phyloP scores from a whole-genome alignment of 2,329 filamentous ascomycete species.

The Ophiostoma tasmaniense region DNA sequence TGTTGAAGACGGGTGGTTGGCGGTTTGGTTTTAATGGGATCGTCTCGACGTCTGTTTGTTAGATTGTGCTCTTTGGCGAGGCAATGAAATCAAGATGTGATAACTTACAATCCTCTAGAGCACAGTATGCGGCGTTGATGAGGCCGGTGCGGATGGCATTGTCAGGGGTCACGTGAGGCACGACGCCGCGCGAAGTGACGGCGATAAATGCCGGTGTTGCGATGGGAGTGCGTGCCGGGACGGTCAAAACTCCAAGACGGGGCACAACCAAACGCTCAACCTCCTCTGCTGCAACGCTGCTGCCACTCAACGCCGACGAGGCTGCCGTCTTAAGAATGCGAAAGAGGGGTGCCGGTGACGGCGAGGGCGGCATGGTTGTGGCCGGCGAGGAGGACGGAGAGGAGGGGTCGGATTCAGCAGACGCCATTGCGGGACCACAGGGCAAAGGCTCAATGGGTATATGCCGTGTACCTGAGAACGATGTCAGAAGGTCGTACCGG shows the following conservation, averaged over 20 bases:
- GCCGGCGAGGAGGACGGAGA: neutral
- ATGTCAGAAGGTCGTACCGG: neutral
- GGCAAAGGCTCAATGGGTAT: neutral
- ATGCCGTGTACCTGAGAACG: neutral
- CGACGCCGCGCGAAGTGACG: conserved; percentile 69
- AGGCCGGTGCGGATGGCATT: conserved; percentile 57
- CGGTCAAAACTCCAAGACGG: conserved; percentile 57
- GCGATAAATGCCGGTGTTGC: conserved; percentile 77
- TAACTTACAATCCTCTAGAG: conserved; percentile 81
- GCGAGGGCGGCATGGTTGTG: conserved; percentile 4
- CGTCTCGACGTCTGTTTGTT: conserved; percentile 17
- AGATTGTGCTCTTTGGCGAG: neutral
- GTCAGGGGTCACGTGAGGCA: conserved; percentile 88
- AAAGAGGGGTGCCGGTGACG: conserved; percentile 15
- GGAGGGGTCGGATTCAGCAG: conserved; percentile 2
- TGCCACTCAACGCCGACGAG: neutral
- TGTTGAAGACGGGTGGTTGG: conserved; percentile 17
- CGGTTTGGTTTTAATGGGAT: conserved; percentile 13
- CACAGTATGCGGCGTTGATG: conserved; percentile 66
- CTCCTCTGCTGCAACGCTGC: neutral
- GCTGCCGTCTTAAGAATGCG: conserved; percentile 17
- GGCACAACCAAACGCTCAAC: neutral
- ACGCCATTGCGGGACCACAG: conserved; percentile 6
- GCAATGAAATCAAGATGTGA: neutral
- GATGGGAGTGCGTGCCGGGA: conserved; percentile 56